A percentile compares a stretch with the other conserved stretches of the same genome.
Conservation (phyloP, 2,329 filamentous ascomycete species). For the Trichoderma polysporum region DNA sequence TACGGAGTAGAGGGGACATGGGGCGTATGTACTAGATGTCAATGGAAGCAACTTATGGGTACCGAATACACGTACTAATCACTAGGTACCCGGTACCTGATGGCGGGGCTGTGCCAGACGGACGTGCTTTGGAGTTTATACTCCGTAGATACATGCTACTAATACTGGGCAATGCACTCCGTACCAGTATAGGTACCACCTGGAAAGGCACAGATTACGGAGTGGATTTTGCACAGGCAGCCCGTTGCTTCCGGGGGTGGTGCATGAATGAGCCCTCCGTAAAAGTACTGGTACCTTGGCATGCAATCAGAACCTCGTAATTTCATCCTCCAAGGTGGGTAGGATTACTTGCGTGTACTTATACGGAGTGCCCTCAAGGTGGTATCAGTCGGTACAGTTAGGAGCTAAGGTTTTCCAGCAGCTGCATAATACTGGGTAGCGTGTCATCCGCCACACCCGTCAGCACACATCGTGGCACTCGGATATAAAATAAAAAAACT, state of each 20-base stretch:
- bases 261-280: slow-evolving; percentile 2
- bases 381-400: background rate
- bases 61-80: background rate
- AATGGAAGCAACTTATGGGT: background rate
- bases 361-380: too few species aligned
- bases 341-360: background rate
- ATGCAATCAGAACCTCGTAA: background rate
- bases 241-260: background rate
- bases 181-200: too few species aligned
- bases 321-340: background rate
- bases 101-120: slow-evolving; percentile 12
- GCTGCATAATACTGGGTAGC: background rate
- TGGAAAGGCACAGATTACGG: background rate
- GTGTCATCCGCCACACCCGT: background rate
- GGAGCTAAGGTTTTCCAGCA: background rate
- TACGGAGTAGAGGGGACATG: background rate
- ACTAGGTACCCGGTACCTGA: background rate
- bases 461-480: background rate
- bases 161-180: too few species aligned
- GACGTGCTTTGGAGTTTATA: background rate
- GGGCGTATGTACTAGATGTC: background rate
- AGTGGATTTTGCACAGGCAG: background rate
- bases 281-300: background rate
- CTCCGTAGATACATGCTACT: background rate
- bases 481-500: background rate